Evolutionary conservation across 495 filamentous ascomycete species (phyloP).

Genomic region (Recurvomyces mirabilis): DNA sequence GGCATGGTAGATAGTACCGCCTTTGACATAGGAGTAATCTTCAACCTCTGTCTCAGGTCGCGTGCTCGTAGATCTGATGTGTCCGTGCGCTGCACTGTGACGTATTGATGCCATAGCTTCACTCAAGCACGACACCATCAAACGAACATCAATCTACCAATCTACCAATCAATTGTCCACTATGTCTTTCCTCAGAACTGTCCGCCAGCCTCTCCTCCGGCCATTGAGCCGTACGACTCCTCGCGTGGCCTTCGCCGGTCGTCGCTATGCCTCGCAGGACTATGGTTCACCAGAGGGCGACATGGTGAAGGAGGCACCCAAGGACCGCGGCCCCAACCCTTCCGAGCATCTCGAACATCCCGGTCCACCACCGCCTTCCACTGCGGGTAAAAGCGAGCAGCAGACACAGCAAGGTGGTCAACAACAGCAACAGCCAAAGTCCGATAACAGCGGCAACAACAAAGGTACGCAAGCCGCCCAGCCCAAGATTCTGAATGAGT

Average conservation of each 20-base stretch:
- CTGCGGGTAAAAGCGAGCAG: slow-evolving; percentile 13
- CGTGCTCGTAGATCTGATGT: too few relatives aligned
- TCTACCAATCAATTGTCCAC: too few relatives aligned
- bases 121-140: too few relatives aligned
- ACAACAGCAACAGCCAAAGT: slow-evolving; percentile 4
- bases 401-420: not conserved
- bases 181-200: slow-evolving; percentile 25
- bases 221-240: slow-evolving; percentile 14
- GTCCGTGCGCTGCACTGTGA: too few relatives aligned
- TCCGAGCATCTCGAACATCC: slow-evolving; percentile 28
- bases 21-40: too few relatives aligned
- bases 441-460: slow-evolving; percentile 7
- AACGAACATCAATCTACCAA: too few relatives aligned
- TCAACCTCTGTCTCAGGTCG: too few relatives aligned
- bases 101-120: too few relatives aligned
- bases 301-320: slow-evolving; percentile 24
- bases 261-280: slow-evolving; percentile 24
- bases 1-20: too few relatives aligned
- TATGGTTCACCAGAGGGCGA: slow-evolving; percentile 29
- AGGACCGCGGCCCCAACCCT: slow-evolving; percentile 23
- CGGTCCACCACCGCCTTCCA: slow-evolving; percentile 26
- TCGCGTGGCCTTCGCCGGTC: slow-evolving; percentile 9
- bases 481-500: slow-evolving; percentile 38
- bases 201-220: slow-evolving; percentile 21
- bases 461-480: slow-evolving; percentile 25